Evolutionary conservation across 106 monocot genomes (phyloP), one percentile per base, ranked within the genome.

Genomic region (Dendrobium nobile): DNA sequence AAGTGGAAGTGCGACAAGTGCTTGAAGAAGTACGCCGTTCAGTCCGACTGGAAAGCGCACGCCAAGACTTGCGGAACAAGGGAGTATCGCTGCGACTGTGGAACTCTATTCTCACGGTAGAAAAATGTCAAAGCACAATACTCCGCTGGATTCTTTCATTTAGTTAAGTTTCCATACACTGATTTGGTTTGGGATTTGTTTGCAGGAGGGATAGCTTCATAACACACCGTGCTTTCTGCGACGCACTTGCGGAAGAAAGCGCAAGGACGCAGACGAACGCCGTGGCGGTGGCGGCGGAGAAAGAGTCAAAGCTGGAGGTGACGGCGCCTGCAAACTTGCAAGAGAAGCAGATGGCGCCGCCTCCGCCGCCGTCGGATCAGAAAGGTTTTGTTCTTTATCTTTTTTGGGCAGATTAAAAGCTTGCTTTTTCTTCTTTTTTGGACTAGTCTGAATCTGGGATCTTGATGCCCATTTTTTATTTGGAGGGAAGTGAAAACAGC

Each of bases 41-140:
- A 90, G 84, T 95, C 95, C 4, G 95, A 95, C 80, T 95, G 95
- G 92, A 95, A 95, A 81, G 95, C 95, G 9, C 58, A 78, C 26
- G 17, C 59, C 58, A 55, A 78, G 33, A 78, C 78, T 11, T 58
- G 78, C 41, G 78, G 59, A 26, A 55, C 22, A 18, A 26, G 78
- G 22, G 59, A 56, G 58, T 55, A 41, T 22, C 78, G 58, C 19
- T 78, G 76, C 27, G 76, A 76, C 26, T 76, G 76, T 15, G 76
- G 76, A 7, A 76, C 76, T 0, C 76, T 76, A 1, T 76, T 76
- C 26, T 76, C 76, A 7, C 20, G 76, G 76, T 76, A 24, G 48
- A 44, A 41, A 75, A 20, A 75, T 33, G 41, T 18, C 5, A 7
- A 4, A 75, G 0, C 4, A 17, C 3, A 19, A 40, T 41, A 13